phyloP scores from a whole-genome alignment of 2,329 filamentous ascomycete genomes.

The Ceratocystiopsis minuta region DNA sequence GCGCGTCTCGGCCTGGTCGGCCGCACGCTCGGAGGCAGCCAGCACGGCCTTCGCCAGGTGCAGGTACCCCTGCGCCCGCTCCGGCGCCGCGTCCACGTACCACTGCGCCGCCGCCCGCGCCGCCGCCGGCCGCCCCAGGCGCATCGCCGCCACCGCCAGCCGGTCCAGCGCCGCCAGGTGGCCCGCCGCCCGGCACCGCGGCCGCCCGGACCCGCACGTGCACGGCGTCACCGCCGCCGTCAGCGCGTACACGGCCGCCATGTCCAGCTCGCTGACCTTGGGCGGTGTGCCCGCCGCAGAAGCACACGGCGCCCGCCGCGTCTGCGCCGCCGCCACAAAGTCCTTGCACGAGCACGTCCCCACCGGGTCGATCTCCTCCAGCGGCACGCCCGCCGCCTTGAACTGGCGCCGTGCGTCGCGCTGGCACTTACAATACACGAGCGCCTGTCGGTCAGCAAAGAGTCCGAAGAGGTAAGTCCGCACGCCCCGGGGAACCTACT shows the following conservation, averaged over 20 bases:
- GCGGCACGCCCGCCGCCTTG: slow-evolving; percentile 1
- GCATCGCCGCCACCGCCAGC: neutral
- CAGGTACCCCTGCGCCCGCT: slow-evolving; percentile 7
- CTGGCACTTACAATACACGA: slow-evolving; percentile 6
- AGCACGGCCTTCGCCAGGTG: slow-evolving; percentile 5
- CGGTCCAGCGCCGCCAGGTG: slow-evolving; percentile 5
- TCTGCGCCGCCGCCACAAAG: slow-evolving; percentile 7
- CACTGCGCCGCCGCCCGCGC: slow-evolving; percentile 2
- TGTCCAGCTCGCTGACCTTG: slow-evolving; percentile 5
- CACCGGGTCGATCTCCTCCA: slow-evolving; percentile 4
- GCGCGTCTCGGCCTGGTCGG: neutral
- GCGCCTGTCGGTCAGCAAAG: no score
- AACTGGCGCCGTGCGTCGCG: neutral
- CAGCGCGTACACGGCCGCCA: slow-evolving; percentile 4
- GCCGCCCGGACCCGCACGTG: slow-evolving; percentile 7
- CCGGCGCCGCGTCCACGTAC: slow-evolving; percentile 5
- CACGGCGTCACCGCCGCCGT: slow-evolving; percentile 1
- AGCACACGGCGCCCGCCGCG: slow-evolving; percentile 1
- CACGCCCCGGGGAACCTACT: no score
- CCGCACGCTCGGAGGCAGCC: neutral
- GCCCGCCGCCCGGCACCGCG: slow-evolving; percentile 1
- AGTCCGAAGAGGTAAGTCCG: no score
- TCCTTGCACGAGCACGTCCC: slow-evolving; percentile 8
- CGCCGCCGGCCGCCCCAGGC: neutral
- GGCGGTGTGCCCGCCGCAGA: no score